Conservation (phyloP, 306 rosid species). For the Rosa rugosa region DNA sequence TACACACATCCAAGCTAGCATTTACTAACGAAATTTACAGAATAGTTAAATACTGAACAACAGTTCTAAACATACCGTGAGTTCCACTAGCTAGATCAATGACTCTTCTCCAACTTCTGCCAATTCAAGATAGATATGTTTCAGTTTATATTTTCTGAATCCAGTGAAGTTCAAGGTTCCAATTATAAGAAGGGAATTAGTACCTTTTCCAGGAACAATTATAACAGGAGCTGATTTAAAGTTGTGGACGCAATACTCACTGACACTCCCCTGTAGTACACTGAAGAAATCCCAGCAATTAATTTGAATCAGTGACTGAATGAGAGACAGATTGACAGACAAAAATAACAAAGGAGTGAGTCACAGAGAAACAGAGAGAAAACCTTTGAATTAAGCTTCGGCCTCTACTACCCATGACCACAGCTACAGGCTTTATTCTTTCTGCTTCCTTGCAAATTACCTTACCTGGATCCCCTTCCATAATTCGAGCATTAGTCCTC, state of each 20-base stretch:
- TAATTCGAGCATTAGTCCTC: slow-evolving; percentile 60
- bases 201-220: slow-evolving; percentile 85
- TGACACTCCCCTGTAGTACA: slow-evolving; percentile 83
- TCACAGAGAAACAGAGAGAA: neutral
- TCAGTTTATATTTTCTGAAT: neutral
- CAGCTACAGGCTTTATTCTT: slow-evolving; percentile 67
- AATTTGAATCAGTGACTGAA: neutral
- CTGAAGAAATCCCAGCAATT: slow-evolving; percentile 41
- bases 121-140: slow-evolving; percentile 24
- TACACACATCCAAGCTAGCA: neutral
- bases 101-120: slow-evolving; percentile 71
- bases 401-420: slow-evolving; percentile 77
- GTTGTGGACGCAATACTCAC: slow-evolving; percentile 72
- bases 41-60: neutral
- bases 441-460: slow-evolving; percentile 74
- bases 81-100: slow-evolving; percentile 39
- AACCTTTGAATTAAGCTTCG: slow-evolving; percentile 67
- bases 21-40: neutral
- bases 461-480: slow-evolving; percentile 73
- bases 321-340: neutral
- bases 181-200: neutral
- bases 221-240: slow-evolving; percentile 81
- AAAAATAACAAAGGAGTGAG: neutral
- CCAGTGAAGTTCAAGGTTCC: neutral
- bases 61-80: slow-evolving; percentile 2